Base-by-base conservation (phyloP, 306 rosid genomes). In the Styphnolobium japonicum region DNA sequence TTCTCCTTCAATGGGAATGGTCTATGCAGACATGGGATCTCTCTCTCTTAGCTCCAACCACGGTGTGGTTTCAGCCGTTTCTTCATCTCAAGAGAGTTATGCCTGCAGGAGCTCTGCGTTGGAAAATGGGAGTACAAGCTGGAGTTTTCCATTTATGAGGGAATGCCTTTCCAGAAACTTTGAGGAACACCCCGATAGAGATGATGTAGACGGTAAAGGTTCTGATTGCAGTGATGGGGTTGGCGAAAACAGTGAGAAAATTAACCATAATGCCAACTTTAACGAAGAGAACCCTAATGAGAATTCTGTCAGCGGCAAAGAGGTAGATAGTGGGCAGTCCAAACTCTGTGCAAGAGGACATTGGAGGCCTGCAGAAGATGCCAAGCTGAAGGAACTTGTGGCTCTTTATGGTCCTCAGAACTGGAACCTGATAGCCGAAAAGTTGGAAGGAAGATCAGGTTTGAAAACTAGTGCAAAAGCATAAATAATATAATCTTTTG, bases 361-460 rank as follows among this genome's bases (percentile, higher is more conserved):
- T 85, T 95, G 98, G 98, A 87, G 98, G 43, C 98, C 98, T 10
- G 98, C 97, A 1, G 98, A 95, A 78, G 98, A 95, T 81, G 48
- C 97, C 11, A 92, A 92, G 92, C 88, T 95, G 12, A 95, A 88
- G 81, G 98, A 95, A 6, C 98, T 95, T 45, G 98, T 95, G 0
- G 86, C 94, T 43, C 92, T 88, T 65, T 92, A 92, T 78, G 98
- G 98, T 56, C 98, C 98, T 73, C 98, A 95, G 46, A 95, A 95
- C 73, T 95, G 98, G 98, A 95, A 95, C 80, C 93, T 95, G 36
- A 92, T 95, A 21, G 98, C 98, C 5, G 94, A 95, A 45, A 95
- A 92, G 83, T 79, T 95, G 14, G 94, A 92, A 86, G 98, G 98
- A 88, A 92, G 98, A 92, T 95, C 98, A 79, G 98, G 98, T 95